Percentiles rank a stretch among this genome's conserved stretches.
Conservation (phyloP, 2,329 filamentous ascomycete genomes). For the Alternaria solani region DNA sequence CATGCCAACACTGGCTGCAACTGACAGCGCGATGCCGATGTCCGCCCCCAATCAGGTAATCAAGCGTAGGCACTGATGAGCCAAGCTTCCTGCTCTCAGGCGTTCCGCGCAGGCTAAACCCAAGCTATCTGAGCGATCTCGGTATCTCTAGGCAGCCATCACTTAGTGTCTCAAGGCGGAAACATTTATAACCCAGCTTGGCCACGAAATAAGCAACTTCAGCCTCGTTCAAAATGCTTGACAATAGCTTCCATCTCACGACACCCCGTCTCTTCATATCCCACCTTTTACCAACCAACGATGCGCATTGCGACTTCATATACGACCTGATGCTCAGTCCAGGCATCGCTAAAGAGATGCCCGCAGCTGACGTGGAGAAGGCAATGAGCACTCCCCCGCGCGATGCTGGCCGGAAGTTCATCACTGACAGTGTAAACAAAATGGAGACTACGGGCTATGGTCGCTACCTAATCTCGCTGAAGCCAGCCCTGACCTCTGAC, state of each 20-base stretch:
- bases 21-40: neutral
- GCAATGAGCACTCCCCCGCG: slow-evolving; percentile 6
- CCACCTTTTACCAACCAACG: slow-evolving; percentile 23
- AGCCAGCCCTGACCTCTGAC: neutral
- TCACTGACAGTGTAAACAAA: slow-evolving; percentile 11
- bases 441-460: slow-evolving; percentile 40
- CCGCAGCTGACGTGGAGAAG: slow-evolving; percentile 7
- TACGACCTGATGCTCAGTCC: slow-evolving; percentile 18
- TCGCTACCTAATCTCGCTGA: slow-evolving; percentile 37
- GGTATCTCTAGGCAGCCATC: neutral
- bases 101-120: neutral
- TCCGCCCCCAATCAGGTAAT: neutral
- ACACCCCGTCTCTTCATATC: slow-evolving; percentile 54
- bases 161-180: neutral
- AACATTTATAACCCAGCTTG: neutral
- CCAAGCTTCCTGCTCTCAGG: neutral
- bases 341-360: slow-evolving; percentile 4
- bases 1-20: neutral
- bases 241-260: slow-evolving; percentile 70
- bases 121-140: neutral
- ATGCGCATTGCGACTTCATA: slow-evolving; percentile 26
- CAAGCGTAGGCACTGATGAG: neutral
- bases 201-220: neutral
- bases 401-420: slow-evolving; percentile 14
- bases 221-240: slow-evolving; percentile 53